Base-by-base conservation (phyloP, 2,329 filamentous ascomycete species). In the Fusarium sp. region DNA sequence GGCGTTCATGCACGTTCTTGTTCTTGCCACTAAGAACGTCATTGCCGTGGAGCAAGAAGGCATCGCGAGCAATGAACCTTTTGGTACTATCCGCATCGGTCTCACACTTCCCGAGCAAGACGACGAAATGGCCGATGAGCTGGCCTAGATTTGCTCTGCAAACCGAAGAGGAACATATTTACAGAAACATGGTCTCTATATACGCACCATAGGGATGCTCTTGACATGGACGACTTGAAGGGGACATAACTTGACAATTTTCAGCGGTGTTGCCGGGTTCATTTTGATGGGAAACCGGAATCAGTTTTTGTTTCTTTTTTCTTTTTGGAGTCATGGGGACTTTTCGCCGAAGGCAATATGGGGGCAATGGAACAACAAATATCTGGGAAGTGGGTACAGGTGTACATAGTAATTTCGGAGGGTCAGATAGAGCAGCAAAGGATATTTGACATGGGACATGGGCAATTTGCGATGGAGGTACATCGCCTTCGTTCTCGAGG, bases 1-100 rank as follows among this genome's bases (percentile, higher is more conserved):
- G 77, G 93, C 90, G 0, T 91, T 93, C 76, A 88, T 92, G 80
- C 92, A 96, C 77, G 84, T 93, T 4, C 85, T 97, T 16, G 84
- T 86, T 13, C 84, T 96, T 45, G 90, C 88, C 8, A 93, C 89
- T 4, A 93, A 90, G 79, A 85, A 85, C 3, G 78, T 87, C 58
- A 81, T 95, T 46, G 77, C 80, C 20, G 88, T 94, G 7, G 79
- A 86, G 66, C 94, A 97, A 79, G 81, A 85, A 4, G 78, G 78
- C 29, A 76, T 78, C 25, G 69, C 74, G 8, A 60, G 78, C 9
- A 72, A 75, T 10, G 56, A 78, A 53, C 79, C 83, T 4, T 87
- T 86, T 71, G 86, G 85, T 1, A 70, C 70, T 1, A 86, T 88
- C 64, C 81, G 77, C 54, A 71, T 87, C 27, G 85, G 85, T 4